Evolutionary conservation across 805 yeast species (phyloP).

Genomic region (Ogataea allantospora): DNA sequence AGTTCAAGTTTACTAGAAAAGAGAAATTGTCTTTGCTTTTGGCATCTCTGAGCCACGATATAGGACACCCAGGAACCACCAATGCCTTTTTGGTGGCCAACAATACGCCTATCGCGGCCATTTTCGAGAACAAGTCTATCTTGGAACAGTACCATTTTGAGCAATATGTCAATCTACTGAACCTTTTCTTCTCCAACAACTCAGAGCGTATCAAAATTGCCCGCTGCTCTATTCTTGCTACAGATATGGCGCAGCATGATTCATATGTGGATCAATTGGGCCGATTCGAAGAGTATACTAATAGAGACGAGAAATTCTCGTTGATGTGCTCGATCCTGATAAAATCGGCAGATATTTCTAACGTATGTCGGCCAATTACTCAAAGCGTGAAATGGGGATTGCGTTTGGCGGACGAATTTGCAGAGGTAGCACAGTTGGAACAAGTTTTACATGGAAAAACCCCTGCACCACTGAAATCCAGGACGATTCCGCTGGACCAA

Average conservation of each 20-base stretch:
- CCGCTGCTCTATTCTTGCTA: slow-evolving; percentile 53
- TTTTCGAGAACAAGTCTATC: slow-evolving; percentile 65
- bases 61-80: slow-evolving; percentile 96
- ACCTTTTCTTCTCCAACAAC: slow-evolving; percentile 15
- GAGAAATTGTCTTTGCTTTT: slow-evolving; percentile 63
- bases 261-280: slow-evolving; percentile 60
- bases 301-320: slow-evolving; percentile 27
- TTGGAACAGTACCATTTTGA: slow-evolving; percentile 81
- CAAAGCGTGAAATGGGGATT: slow-evolving; percentile 86
- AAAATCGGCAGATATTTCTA: slow-evolving; percentile 94
- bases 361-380: slow-evolving; percentile 77
- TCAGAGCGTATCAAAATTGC: slow-evolving; percentile 10
- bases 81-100: slow-evolving; percentile 63
- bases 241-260: slow-evolving; percentile 92
- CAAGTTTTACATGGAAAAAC: slow-evolving; percentile 19
- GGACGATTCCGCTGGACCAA: slow-evolving; percentile 16
- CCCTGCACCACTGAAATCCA: not conserved
- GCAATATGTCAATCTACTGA: slow-evolving; percentile 49
- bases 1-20: slow-evolving; percentile 12
- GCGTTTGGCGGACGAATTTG: slow-evolving; percentile 73
- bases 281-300: slow-evolving; percentile 25
- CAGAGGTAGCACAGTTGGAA: slow-evolving; percentile 59
- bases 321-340: slow-evolving; percentile 68
- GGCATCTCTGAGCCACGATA: slow-evolving; percentile 92
- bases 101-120: slow-evolving; percentile 59